A percentile compares a stretch with the other conserved stretches of the same genome.
phyloP scores from a whole-genome alignment of 1,139 yeast species.

The Debaryomyces singareniensis region DNA sequence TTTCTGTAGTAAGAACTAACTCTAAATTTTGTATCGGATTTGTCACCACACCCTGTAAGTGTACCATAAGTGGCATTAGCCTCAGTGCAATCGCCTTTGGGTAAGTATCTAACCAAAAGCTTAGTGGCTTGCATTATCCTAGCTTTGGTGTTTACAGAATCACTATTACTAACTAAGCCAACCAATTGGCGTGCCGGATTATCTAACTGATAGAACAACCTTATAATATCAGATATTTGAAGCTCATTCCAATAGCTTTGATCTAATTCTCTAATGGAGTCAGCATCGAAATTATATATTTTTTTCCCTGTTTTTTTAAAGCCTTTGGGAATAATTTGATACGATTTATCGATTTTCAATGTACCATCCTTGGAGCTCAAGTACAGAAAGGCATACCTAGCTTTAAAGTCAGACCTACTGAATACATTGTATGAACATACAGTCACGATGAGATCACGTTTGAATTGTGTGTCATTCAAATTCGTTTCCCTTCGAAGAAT shows the following conservation, averaged over 20 bases:
- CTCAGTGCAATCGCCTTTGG: conserved; percentile 25
- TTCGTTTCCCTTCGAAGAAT: conserved; percentile 12
- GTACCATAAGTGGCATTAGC: conserved; percentile 21
- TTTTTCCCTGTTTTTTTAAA: conserved; percentile 12
- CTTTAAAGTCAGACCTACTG: conserved; percentile 41
- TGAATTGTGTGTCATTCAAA: conserved; percentile 8
- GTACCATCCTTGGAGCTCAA: conserved; percentile 14
- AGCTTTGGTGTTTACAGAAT: conserved; percentile 13
- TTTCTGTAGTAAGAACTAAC: conserved; percentile 30
- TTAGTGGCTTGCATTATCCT: conserved; percentile 12
- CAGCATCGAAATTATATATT: conserved; percentile 12
- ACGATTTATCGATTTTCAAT: conserved; percentile 23
- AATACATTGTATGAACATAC: conserved; percentile 47
- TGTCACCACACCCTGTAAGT: conserved; percentile 25
- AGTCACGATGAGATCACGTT: conserved; percentile 36
- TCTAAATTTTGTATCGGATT: conserved; percentile 11
- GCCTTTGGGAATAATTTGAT: conserved; percentile 20
- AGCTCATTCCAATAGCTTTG: conserved; percentile 29
- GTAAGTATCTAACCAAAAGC: conserved; percentile 18
- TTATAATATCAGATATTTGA: conserved; percentile 27
- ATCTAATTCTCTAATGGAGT: conserved; percentile 16
- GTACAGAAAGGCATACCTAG: conserved; percentile 23
- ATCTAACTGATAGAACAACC: conserved; percentile 28
- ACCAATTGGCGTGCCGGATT: conserved; percentile 26
- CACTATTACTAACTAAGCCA: conserved; percentile 28